A percentile compares a stretch with the other conserved stretches of the same genome.
phyloP scores from a whole-genome alignment of 179 eudicot genomes.

The Actinidia chinensis region DNA sequence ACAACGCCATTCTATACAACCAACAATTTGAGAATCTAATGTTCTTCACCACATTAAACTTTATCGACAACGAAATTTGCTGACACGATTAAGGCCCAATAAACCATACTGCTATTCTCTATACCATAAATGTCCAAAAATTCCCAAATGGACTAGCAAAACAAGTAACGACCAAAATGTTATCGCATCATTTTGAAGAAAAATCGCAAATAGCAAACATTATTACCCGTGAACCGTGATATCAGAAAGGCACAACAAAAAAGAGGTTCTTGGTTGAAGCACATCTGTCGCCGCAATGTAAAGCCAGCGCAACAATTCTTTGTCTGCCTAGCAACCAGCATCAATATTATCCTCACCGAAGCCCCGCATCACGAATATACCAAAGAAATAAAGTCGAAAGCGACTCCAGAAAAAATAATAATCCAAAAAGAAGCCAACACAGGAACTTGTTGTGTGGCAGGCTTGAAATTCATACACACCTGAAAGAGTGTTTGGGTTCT shows the following conservation, averaged over 20 bases:
- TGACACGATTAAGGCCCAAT: not conserved
- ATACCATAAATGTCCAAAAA: not conserved
- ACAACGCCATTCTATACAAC: too few species aligned
- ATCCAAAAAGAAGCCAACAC: conserved; percentile 18
- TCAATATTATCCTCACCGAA: conserved; percentile 59
- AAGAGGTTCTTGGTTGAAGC: conserved; percentile 90
- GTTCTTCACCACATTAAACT: not conserved
- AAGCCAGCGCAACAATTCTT: conserved; percentile 88
- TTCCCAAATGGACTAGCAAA: not conserved
- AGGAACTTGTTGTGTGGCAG: conserved; percentile 17
- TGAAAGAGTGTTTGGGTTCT: conserved; percentile 83
- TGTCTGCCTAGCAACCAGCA: conserved; percentile 95
- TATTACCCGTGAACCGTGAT: conserved; percentile 90
- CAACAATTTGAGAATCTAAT: not conserved
- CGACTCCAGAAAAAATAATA: conserved; percentile 55
- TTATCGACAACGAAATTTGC: not conserved
- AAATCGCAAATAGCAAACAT: not conserved
- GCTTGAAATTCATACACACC: conserved; percentile 37
- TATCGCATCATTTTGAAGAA: not conserved
- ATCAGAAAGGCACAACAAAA: conserved; percentile 94
- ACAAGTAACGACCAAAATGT: not conserved
- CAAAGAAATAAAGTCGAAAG: conserved; percentile 84
- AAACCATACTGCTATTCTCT: not conserved
- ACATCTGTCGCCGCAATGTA: conserved; percentile 90
- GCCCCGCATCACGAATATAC: conserved; percentile 77